Conservation (phyloP, 2,329 filamentous ascomycete genomes). For the Stagonosporopsis rhizophila region DNA sequence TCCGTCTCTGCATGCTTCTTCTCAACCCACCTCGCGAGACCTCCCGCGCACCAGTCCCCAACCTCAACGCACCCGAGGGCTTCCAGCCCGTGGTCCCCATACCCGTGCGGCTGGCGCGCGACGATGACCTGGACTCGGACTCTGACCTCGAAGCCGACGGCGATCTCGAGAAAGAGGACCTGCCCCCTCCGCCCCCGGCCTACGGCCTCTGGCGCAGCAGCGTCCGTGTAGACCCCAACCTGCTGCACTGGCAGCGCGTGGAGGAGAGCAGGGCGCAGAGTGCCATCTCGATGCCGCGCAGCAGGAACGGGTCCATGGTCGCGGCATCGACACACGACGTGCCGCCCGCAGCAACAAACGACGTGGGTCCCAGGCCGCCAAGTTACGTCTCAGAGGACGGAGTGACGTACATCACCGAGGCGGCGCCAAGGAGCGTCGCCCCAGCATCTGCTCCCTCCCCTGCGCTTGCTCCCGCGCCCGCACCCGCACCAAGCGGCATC, state of each 20-base stretch:
- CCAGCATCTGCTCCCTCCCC: constrained; percentile 19
- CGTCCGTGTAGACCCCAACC: constrained; percentile 80
- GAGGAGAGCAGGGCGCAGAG: constrained; percentile 17
- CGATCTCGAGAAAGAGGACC: constrained; percentile 30
- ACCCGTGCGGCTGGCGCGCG: constrained; percentile 74
- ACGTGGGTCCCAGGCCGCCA: constrained; percentile 64
- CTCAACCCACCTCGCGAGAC: constrained; percentile 53
- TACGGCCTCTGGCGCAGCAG: constrained; percentile 87
- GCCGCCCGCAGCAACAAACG: not conserved
- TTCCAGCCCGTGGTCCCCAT: constrained; percentile 79
- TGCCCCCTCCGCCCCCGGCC: constrained; percentile 68
- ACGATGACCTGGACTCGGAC: constrained; percentile 72
- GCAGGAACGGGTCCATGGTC: not conserved
- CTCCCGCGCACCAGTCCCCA: constrained; percentile 49
- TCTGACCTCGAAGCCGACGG: constrained; percentile 44
- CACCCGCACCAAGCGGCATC: constrained; percentile 41
- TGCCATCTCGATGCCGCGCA: constrained; percentile 7
- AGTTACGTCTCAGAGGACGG: constrained; percentile 80
- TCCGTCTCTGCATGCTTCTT: constrained; percentile 74
- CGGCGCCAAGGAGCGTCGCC: constrained; percentile 53
- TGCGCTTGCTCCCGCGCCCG: not conserved
- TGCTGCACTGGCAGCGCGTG: constrained; percentile 79
- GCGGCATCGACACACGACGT: not conserved
- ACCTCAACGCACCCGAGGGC: constrained; percentile 64
- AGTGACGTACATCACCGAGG: constrained; percentile 74